Percentiles rank a stretch among this genome's conserved stretches.
Conservation (phyloP, 352 stramenopile genomes). For the Globisporangium abappressorium region DNA sequence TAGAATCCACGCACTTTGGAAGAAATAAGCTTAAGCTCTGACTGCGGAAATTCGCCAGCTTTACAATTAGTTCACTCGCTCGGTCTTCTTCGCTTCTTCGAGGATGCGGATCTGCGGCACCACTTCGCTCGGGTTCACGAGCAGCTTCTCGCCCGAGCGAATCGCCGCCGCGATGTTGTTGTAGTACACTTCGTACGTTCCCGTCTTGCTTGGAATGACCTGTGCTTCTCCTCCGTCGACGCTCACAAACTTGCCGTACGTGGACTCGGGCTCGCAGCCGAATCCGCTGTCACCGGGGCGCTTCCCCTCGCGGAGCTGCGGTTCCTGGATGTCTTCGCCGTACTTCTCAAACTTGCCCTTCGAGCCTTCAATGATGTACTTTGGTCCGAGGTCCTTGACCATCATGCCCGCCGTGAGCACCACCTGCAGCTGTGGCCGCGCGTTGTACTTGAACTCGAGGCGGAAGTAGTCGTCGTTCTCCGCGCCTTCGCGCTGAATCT, state of each 20-base stretch:
- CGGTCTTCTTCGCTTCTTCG: constrained; percentile 59
- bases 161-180: constrained; percentile 69
- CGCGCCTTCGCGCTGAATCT: constrained; percentile 66
- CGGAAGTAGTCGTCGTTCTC: constrained; percentile 77
- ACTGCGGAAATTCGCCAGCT: not conserved
- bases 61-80: constrained; percentile 30
- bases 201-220: constrained; percentile 38
- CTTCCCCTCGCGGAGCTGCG: constrained; percentile 50
- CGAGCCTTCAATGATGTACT: constrained; percentile 64
- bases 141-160: constrained; percentile 32
- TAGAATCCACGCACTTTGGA: not conserved
- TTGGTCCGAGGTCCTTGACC: constrained; percentile 50
- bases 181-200: constrained; percentile 70
- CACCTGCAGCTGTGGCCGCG: constrained; percentile 44
- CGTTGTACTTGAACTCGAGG: constrained; percentile 59
- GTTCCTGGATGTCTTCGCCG: constrained; percentile 63
- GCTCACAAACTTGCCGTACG: constrained; percentile 43
- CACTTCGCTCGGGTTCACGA: constrained; percentile 51
- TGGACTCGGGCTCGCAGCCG: constrained; percentile 46
- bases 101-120: constrained; percentile 72
- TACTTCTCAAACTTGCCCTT: constrained; percentile 58
- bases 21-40: not conserved
- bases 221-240: constrained; percentile 20
- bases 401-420: constrained; percentile 68
- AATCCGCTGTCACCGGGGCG: constrained; percentile 47